Evolutionary conservation across 495 filamentous ascomycete genomes (phyloP).

Genomic region (Penicillium odoratum): DNA sequence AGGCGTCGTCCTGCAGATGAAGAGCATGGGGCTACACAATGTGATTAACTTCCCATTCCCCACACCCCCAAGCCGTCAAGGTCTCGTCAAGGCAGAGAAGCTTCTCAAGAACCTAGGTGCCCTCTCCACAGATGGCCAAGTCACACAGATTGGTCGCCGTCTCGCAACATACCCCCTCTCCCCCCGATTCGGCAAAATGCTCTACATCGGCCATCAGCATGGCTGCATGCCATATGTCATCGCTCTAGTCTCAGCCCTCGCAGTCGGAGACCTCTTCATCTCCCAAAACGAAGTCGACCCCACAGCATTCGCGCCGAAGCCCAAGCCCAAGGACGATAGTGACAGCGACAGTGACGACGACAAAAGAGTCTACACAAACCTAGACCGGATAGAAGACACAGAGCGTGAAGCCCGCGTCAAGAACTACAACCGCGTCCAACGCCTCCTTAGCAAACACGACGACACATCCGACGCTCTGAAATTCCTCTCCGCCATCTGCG

Average conservation of each 20-base stretch:
- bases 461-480: constrained; percentile 86
- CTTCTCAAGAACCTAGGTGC: constrained; percentile 74
- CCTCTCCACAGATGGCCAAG: constrained; percentile 64
- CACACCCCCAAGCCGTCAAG: constrained; percentile 79
- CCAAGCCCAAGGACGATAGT: constrained; percentile 31
- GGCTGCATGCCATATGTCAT: constrained; percentile 83
- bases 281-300: constrained; percentile 73
- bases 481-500: constrained; percentile 78
- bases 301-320: constrained; percentile 21
- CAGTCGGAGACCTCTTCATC: constrained; percentile 86
- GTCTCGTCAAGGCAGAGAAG: constrained; percentile 82
- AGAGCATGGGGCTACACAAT: constrained; percentile 89
- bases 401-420: constrained; percentile 62
- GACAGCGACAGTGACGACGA: constrained; percentile 23
- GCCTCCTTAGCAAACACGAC: constrained; percentile 78
- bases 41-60: constrained; percentile 98
- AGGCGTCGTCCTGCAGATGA: constrained; percentile 88
- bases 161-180: constrained; percentile 88
- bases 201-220: constrained; percentile 82
- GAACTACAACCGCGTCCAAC: constrained; percentile 73
- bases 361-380: constrained; percentile 57
- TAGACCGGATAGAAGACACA: constrained; percentile 67
- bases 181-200: constrained; percentile 87
- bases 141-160: constrained; percentile 72
- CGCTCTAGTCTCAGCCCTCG: constrained; percentile 83